Base-by-base conservation (phyloP, 805 yeast species). In the Starmera pachycereana region DNA sequence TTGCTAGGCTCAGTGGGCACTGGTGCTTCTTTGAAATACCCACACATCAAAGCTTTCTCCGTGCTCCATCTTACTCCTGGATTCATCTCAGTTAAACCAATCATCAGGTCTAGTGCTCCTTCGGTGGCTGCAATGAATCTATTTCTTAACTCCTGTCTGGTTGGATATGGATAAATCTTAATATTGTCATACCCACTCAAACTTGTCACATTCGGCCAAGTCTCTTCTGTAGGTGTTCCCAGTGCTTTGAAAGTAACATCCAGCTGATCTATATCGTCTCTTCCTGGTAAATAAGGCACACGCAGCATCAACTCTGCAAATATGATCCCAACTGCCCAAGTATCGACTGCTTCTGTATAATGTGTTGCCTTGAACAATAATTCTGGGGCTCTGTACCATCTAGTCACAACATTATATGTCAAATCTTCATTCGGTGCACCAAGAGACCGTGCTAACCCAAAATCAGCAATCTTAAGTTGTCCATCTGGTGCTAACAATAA, bases 351-450 rank as follows among this genome's bases (percentile, higher is more conserved):
- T 2, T 80, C 81, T 0, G 96, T 81, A 53, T 92, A 92, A 58
- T 87, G 92, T 37, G 81, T 72, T 0, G 96, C 82, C 1, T 96
- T 97, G 45, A 90, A 76, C 19, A 92, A 63, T 36, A 92, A 65
- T 53, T 92, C 99, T 0, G 99, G 99, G 0, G 97, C 95, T 40
- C 97, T 67, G 60, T 92, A 92, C 99, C 99, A 92, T 44, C 97
- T 65, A 3, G 99, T 92, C 2, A 92, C 98, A 4, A 92, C 99
- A 46, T 89, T 90, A 2, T 95, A 84, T 0, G 97, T 85, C 58
- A 92, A 65, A 35, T 71, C 74, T 47, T 83, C 92, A 43, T 77
- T 75, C 0, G 89, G 85, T 19, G 80, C 70, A 0, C 94, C 90
- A 42, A 86, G 65, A 3, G 89, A 74, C 46, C 98, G 66, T 0